Conservation (phyloP, 106 monocot species). For the Posidonia australis region DNA sequence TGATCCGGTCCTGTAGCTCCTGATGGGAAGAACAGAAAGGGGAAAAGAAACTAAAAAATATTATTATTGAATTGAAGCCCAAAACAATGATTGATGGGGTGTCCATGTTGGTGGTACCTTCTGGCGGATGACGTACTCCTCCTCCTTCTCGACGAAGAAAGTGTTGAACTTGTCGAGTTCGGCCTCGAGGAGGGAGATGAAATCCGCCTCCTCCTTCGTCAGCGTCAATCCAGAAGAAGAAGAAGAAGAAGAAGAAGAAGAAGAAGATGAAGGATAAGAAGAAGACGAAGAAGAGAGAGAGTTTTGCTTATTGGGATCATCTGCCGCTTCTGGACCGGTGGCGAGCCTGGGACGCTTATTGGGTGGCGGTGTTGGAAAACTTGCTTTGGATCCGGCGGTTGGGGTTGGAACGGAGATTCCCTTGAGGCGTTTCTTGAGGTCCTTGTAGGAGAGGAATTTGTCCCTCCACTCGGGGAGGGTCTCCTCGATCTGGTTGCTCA, state of each 20-base stretch:
- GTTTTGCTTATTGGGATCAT: background rate
- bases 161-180: constrained; percentile 88
- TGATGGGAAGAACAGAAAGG: background rate
- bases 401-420: constrained; percentile 11
- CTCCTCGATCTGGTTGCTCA: constrained; percentile 81
- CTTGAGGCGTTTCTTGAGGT: constrained; percentile 73
- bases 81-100: too few relatives aligned
- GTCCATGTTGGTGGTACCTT: too few relatives aligned
- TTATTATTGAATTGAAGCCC: too few relatives aligned
- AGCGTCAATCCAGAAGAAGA: background rate
- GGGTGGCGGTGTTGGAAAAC: background rate
- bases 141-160: constrained; percentile 89
- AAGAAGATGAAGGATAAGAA: too few relatives aligned
- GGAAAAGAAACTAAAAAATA: too few relatives aligned
- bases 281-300: background rate
- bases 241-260: too few relatives aligned
- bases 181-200: constrained; percentile 54
- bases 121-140: constrained; percentile 86
- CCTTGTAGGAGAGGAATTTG: constrained; percentile 87
- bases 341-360: background rate
- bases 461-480: constrained; percentile 93
- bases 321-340: background rate
- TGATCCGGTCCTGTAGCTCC: constrained; percentile 39
- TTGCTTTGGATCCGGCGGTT: background rate
- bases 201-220: constrained; percentile 56